A percentile compares a stretch with the other conserved stretches of the same genome.
phyloP scores from a whole-genome alignment of 2,329 filamentous ascomycete species.

The Cladosporium phlei region DNA sequence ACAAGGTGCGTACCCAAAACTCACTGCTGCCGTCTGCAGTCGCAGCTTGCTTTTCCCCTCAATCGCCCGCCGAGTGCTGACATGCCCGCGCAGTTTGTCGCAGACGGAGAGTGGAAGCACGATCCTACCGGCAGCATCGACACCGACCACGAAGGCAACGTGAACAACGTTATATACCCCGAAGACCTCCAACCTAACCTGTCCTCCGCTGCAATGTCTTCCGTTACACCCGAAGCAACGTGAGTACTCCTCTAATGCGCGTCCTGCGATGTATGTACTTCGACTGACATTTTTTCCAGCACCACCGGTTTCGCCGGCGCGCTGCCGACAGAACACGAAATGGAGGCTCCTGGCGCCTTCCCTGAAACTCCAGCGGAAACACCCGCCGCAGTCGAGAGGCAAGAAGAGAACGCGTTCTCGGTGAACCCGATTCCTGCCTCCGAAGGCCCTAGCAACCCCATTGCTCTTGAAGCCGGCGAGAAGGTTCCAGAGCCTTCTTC shows the following conservation, averaged over 20 bases:
- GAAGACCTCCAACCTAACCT: constrained; percentile 60
- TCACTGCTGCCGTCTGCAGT: background rate
- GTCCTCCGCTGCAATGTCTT: constrained; percentile 53
- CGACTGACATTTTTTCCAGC: constrained; percentile 59
- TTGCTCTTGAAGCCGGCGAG: constrained; percentile 73
- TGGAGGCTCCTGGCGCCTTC: constrained; percentile 59
- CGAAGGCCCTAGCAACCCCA: constrained; percentile 65
- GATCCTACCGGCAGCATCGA: constrained; percentile 78
- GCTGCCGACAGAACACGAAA: constrained; percentile 21
- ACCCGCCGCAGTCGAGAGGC: constrained; percentile 28
- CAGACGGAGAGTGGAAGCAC: constrained; percentile 84
- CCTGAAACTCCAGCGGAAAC: constrained; percentile 62
- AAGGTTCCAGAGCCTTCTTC: constrained; percentile 66
- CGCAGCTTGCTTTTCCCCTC: background rate
- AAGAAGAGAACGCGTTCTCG: constrained; percentile 41
- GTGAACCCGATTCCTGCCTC: constrained; percentile 58
- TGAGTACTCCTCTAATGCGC: constrained; percentile 54
- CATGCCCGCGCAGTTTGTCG: constrained; percentile 68
- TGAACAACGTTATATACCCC: constrained; percentile 85
- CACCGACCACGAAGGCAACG: constrained; percentile 74
- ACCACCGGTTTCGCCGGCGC: constrained; percentile 65
- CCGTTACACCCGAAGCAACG: constrained; percentile 64
- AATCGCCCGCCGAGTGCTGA: constrained; percentile 1
- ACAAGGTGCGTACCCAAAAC: constrained; percentile 67
- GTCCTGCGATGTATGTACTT: constrained; percentile 48